Evolutionary conservation across 768 basidiomycete species (phyloP).

Genomic region (Lentinula sp.): DNA sequence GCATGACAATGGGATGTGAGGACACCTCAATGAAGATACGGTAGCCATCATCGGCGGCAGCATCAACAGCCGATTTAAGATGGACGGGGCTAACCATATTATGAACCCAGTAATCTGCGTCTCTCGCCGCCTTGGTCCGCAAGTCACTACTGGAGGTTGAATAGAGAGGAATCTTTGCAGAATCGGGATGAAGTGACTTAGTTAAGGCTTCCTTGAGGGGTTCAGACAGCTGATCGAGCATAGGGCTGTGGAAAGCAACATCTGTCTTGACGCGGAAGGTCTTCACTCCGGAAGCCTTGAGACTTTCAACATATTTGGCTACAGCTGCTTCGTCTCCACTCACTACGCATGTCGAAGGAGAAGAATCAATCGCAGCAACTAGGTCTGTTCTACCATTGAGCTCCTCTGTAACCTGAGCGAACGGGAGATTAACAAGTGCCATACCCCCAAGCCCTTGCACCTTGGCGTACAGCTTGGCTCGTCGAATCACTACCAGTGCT

Average conservation of each 20-base stretch:
- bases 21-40: neutral
- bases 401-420: neutral
- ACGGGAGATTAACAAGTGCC: slow-evolving; percentile 1
- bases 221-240: neutral
- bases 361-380: neutral
- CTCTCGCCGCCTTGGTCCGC: neutral
- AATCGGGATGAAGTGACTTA: neutral
- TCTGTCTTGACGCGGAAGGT: slow-evolving; percentile 1
- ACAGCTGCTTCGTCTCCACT: neutral
- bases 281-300: neutral
- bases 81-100: slow-evolving; percentile 2
- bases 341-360: neutral
- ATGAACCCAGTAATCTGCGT: neutral
- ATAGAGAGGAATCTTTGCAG: neutral
- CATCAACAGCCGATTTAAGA: neutral
- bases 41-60: neutral
- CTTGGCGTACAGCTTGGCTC: neutral
- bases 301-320: neutral
- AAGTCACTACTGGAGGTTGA: neutral
- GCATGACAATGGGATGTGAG: neutral
- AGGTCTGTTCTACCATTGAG: neutral
- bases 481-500: neutral
- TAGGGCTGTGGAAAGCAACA: slow-evolving; percentile 1
- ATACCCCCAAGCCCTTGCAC: neutral
- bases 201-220: neutral